Conservation (phyloP, 495 filamentous ascomycete species). For the Penicillium roqueforti region DNA sequence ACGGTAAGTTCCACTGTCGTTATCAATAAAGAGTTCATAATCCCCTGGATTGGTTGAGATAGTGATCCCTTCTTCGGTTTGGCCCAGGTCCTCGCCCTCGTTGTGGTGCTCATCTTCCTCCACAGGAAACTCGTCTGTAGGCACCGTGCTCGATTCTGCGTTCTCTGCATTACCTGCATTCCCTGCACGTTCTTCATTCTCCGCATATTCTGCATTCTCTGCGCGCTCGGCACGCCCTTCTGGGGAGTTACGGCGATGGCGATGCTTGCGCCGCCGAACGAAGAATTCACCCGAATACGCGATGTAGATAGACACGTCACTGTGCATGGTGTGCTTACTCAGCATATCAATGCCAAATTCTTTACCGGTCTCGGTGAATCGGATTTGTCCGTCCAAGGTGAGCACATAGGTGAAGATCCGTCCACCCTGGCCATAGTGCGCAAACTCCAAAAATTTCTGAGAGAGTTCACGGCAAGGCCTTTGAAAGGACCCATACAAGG, state of each 20-base stretch:
- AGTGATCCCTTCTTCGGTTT: constrained; percentile 14
- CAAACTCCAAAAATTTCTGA: constrained; percentile 77
- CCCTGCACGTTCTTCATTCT: too few species aligned
- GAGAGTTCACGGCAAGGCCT: constrained; percentile 59
- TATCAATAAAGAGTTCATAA: constrained; percentile 91
- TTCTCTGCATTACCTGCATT: neutral
- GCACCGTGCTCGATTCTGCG: constrained; percentile 2
- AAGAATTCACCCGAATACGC: constrained; percentile 94
- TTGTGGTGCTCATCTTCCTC: constrained; percentile 46
- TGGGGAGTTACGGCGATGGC: constrained; percentile 26
- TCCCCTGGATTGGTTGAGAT: constrained; percentile 54
- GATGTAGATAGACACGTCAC: constrained; percentile 82
- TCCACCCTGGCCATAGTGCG: constrained; percentile 77
- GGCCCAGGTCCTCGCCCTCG: constrained; percentile 28
- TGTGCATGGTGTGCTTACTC: constrained; percentile 94
- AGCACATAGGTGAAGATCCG: constrained; percentile 90
- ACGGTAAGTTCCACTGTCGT: constrained; percentile 89
- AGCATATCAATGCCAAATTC: constrained; percentile 91
- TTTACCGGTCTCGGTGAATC: constrained; percentile 91
- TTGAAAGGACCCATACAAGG: constrained; percentile 60
- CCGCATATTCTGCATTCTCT: neutral
- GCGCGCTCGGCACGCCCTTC: neutral
- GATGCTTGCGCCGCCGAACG: constrained; percentile 60
- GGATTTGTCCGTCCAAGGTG: constrained; percentile 76
- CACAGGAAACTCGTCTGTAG: constrained; percentile 27